Base-by-base conservation (phyloP, 2,329 filamentous ascomycete species). In the Aspergillus carbonarius region DNA sequence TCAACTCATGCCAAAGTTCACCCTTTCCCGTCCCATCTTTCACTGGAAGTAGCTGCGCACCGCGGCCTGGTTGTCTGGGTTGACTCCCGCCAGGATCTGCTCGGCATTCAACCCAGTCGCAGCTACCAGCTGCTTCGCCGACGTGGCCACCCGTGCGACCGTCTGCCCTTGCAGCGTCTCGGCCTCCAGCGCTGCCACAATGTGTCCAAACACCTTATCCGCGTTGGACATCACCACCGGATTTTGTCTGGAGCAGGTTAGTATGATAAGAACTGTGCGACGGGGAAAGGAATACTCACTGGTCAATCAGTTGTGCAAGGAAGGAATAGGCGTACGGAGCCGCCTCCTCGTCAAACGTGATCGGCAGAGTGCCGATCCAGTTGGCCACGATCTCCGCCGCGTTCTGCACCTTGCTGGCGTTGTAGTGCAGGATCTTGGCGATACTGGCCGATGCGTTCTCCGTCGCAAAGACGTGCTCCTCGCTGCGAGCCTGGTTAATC, bases 371-470 rank as follows among this genome's bases (percentile, higher is more conserved):
- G 64, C 92, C 88, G 50, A 99, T 80, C 95, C 95, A 99, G 72
- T 90, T 88, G n/a, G 82, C 79, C 42, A 92, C 87, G 25, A 97
- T 83, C 37, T 89, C 84, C 70, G 95, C 88, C 51, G 85, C 82
- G 69, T 96, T 91, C 55, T 81, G 82, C 17, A 99, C 88, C 72
- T 90, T 90, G 65, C 82, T 82, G 23, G 87, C 81, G 76, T 96
- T 97, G 79, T 88, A 97, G 73, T 96, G 92, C 64, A 99, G 82
- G 54, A 99, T 93, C 83, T 99, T 99, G 35, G 95, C 95, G 70
- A 99, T 95, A 66, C 92, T 92, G 42, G 95, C 93, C 67, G 92
- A 97, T 6, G 93, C 93, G 72, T 99, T 99, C 79, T 99, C 95
- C 1, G 95, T 98, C 2, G 95, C 95, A 72, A 96, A 99, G 1